Percentiles rank a stretch among this genome's conserved stretches.
These are phyloP conservation scores for Metschnikowia noctiluminum DNA, from an alignment of 805 yeast genomes.

Conservation along the genomic window DNA sequence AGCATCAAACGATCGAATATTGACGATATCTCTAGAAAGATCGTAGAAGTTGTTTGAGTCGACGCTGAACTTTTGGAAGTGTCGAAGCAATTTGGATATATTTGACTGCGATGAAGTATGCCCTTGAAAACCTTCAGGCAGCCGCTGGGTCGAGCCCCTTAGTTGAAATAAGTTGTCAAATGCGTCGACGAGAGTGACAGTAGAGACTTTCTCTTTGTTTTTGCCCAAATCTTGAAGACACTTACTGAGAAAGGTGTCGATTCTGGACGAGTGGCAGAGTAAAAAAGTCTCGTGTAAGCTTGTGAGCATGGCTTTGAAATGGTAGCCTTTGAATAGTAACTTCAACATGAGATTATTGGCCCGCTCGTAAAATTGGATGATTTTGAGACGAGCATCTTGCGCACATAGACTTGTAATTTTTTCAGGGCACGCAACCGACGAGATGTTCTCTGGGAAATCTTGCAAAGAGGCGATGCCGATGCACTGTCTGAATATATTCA, in stretches of 20 bases:
- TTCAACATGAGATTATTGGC: constrained; percentile 63
- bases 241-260: constrained; percentile 50
- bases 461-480: constrained; percentile 43
- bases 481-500: constrained; percentile 67
- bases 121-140: background rate
- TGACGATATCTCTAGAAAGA: constrained; percentile 46
- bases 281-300: constrained; percentile 58
- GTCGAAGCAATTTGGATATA: constrained; percentile 1
- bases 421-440: constrained; percentile 7
- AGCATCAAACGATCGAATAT: constrained; percentile 53
- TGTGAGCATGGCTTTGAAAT: constrained; percentile 45
- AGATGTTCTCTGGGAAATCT: constrained; percentile 23
- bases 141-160: background rate
- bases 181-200: constrained; percentile 11
- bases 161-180: constrained; percentile 10
- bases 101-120: background rate
- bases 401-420: constrained; percentile 33
- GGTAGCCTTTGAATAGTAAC: constrained; percentile 59
- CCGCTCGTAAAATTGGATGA: constrained; percentile 58
- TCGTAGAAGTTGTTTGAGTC: constrained; percentile 46
- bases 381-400: constrained; percentile 48
- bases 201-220: constrained; percentile 30
- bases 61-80: constrained; percentile 32
- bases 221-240: constrained; percentile 53
- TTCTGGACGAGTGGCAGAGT: constrained; percentile 47